Evolutionary conservation across 2,329 filamentous ascomycete species (phyloP).

Genomic region (Cercospora beticola): DNA sequence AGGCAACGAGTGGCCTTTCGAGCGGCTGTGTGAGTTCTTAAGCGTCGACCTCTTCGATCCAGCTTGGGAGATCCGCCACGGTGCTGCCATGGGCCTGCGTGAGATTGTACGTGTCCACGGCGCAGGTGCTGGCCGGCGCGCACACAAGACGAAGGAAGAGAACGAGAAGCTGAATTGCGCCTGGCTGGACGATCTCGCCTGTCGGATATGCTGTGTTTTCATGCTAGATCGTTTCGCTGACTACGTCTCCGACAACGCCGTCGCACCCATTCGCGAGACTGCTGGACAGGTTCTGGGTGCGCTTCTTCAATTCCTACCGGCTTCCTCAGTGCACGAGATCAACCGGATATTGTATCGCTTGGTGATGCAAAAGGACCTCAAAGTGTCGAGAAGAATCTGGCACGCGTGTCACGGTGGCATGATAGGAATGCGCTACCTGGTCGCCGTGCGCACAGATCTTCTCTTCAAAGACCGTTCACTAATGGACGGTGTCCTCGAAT

Average conservation of each 20-base stretch:
- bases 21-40: constrained; percentile 89
- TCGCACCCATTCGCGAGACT: constrained; percentile 92
- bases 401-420: constrained; percentile 97
- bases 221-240: constrained; percentile 98
- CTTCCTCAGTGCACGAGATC: constrained; percentile 75
- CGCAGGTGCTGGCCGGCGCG: constrained; percentile 75
- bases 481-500: constrained; percentile 87
- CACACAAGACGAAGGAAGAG: constrained; percentile 66
- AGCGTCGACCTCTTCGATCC: constrained; percentile 91
- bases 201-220: constrained; percentile 88
- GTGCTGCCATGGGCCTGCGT: constrained; percentile 89
- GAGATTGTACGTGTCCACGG: constrained; percentile 93
- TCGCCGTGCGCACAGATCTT: constrained; percentile 90
- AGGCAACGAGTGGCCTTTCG: constrained; percentile 88
- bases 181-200: constrained; percentile 95
- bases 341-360: constrained; percentile 83
- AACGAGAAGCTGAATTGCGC: constrained; percentile 77
- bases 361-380: constrained; percentile 84
- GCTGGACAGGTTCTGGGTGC: constrained; percentile 92
- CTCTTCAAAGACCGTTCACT: constrained; percentile 79
- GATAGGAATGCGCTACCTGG: constrained; percentile 92
- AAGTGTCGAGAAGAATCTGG: constrained; percentile 75
- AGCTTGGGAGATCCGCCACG: constrained; percentile 93
- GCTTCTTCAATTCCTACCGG: constrained; percentile 77
- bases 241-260: constrained; percentile 95